Evolutionary conservation across 305 asterid genomes (phyloP), one percentile per base, ranked within the genome.

Genomic region (Fraxinus paxiana): DNA sequence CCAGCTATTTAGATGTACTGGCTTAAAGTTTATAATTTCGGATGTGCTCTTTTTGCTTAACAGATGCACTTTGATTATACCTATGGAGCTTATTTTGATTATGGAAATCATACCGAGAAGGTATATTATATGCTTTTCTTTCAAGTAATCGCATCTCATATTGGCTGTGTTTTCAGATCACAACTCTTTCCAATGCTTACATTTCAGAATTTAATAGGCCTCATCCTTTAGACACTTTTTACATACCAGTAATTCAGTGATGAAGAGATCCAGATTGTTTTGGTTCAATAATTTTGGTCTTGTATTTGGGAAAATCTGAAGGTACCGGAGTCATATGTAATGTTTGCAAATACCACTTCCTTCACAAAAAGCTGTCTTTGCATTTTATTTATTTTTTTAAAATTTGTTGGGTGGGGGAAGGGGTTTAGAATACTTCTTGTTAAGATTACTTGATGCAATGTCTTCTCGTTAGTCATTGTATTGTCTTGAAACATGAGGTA

Each of bases 41-140:
- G 61, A 41, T 65, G 69, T 83, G 56, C 35, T 84, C 77, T 24
- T 82, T 79, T 73, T 80, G 75, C 80, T 78, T 84, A 78, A 72
- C 91, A 96, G 99, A 87, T 96, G 95, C 97, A 96, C 90, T 89
- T 96, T 80, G 97, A 96, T 87, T 30, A 85, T 67, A 80, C 20
- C 31, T 76, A 76, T 63, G 98, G 97, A 88, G 92, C 93, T 81
- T 96, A 96, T 89, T 92, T 89, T 88, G 99, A 96, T 88, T 96
- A 88, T 81, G 99, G 99, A 76, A 90, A 92, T 88, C 99, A 96
- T 82, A 88, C 97, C 17, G 97, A 96, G 86, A 89, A 89, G 98
- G 99, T 95, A 84, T 78, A 26, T 78, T 95, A 84, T 78, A 26
- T 78, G 30, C 85, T 78, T 80, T 81, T 75, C 77, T 82, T 77